Percentiles rank a stretch among this genome's conserved stretches.
phyloP scores from a whole-genome alignment of 257 asterid species.

The Ocimum tenuiflorum region DNA sequence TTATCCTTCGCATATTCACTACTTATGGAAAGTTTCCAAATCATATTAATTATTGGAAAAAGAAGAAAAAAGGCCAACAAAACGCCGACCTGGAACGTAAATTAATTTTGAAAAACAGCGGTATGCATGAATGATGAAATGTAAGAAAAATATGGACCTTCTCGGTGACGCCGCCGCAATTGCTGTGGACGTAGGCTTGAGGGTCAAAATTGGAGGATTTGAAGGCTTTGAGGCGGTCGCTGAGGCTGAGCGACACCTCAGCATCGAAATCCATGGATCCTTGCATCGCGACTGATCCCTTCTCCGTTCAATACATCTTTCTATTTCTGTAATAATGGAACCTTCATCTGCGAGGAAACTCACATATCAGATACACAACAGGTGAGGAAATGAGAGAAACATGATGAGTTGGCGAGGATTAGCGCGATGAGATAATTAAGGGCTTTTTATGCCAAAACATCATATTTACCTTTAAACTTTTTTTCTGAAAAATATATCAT shows the following conservation, averaged over 20 bases:
- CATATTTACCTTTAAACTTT: no score
- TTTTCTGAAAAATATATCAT: no score
- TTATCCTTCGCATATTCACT: background rate
- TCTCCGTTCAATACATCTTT: slow-evolving; percentile 25
- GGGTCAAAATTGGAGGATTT: slow-evolving; percentile 59
- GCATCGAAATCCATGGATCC: slow-evolving; percentile 55
- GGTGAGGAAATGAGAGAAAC: background rate
- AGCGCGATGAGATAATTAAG: no score
- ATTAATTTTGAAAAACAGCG: no score
- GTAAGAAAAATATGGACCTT: slow-evolving; percentile 34
- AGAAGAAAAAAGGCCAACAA: no score
- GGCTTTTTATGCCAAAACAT: no score
- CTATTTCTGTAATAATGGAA: background rate
- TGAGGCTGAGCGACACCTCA: slow-evolving; percentile 55
- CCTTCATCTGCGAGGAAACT: background rate
- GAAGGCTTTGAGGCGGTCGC: slow-evolving; percentile 71
- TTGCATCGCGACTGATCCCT: slow-evolving; percentile 45
- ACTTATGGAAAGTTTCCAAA: no score
- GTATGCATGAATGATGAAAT: no score
- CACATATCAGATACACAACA: background rate
- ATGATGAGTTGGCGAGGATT: background rate
- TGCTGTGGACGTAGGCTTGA: slow-evolving; percentile 41
- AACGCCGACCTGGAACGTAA: no score
- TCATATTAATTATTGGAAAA: background rate
- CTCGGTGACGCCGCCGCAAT: slow-evolving; percentile 64